Percentiles rank a stretch among this genome's conserved stretches.
phyloP scores from a whole-genome alignment of 345 rosid genomes.

The Corymbia maculata region DNA sequence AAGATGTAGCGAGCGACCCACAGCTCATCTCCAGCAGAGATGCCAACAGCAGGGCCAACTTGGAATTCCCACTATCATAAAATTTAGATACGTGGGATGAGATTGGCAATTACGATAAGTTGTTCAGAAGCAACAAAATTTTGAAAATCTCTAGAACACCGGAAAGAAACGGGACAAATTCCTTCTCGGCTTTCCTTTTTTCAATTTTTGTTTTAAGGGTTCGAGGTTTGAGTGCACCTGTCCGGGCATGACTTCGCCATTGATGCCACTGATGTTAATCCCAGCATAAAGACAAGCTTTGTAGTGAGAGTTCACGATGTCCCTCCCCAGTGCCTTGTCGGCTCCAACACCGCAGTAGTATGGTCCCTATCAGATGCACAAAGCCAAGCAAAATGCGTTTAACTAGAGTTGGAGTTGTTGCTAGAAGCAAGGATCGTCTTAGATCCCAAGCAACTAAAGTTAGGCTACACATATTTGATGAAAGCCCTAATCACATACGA shows the following conservation, averaged over 20 bases:
- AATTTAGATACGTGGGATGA: not conserved
- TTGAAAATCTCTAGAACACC: not conserved
- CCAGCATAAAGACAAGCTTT: constrained; percentile 36
- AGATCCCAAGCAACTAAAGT: not conserved
- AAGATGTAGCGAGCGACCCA: constrained; percentile 34
- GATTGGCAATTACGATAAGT: not conserved
- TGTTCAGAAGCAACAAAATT: not conserved
- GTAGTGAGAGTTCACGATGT: constrained; percentile 27
- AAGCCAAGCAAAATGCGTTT: not conserved
- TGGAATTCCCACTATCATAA: constrained; percentile 28
- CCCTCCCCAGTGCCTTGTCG: constrained; percentile 28
- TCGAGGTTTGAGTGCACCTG: constrained; percentile 8
- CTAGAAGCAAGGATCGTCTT: not conserved
- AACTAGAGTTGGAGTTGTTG: not conserved
- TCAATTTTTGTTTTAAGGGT: too few relatives aligned
- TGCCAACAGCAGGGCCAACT: constrained; percentile 25
- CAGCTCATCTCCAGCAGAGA: constrained; percentile 21
- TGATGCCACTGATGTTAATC: constrained; percentile 27
- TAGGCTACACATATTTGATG: not conserved
- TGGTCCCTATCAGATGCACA: constrained; percentile 14
- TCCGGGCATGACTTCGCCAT: constrained; percentile 41
- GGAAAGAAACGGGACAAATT: not conserved
- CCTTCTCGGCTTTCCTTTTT: accelerated
- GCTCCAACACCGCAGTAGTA: constrained; percentile 33
- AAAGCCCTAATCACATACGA: not conserved